phyloP scores from a whole-genome alignment of 2,329 filamentous ascomycete species.

The Pseudogymnoascus sp. region DNA sequence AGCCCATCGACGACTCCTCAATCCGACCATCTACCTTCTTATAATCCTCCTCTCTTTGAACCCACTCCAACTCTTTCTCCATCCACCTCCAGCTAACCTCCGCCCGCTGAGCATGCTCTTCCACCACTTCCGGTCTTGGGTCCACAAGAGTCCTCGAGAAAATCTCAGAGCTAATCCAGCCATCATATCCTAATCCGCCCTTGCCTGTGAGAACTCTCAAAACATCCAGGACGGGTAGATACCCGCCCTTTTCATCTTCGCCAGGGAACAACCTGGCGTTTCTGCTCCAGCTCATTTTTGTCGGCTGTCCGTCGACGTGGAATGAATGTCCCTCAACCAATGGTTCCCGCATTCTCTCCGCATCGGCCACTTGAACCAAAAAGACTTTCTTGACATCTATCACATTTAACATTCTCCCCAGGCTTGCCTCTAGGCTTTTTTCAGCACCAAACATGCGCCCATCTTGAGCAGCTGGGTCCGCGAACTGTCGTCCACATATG shows the following conservation, averaged over 20 bases:
- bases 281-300: conserved; percentile 70
- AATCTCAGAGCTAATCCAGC: conserved; percentile 54
- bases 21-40: conserved; percentile 26
- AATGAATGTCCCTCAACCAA: conserved; percentile 51
- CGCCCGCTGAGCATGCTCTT: conserved; percentile 45
- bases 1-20: conserved; percentile 21
- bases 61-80: conserved; percentile 19
- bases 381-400: conserved; percentile 45
- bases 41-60: background rate
- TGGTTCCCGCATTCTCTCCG: conserved; percentile 53
- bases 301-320: conserved; percentile 49
- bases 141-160: conserved; percentile 48
- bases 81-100: conserved; percentile 45
- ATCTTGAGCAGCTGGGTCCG: conserved; percentile 50
- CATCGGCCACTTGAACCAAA: conserved; percentile 71
- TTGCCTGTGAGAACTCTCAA: conserved; percentile 42
- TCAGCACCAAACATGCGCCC: conserved; percentile 22
- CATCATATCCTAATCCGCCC: conserved; percentile 47
- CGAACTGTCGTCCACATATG: conserved; percentile 63
- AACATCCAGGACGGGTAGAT: conserved; percentile 49
- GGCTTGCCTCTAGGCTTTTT: conserved; percentile 38
- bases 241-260: conserved; percentile 46
- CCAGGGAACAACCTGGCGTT: conserved; percentile 60
- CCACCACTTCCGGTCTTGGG: conserved; percentile 36
- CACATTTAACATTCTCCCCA: conserved; percentile 19